A percentile compares a stretch with the other conserved stretches of the same genome.
phyloP scores from a whole-genome alignment of 2,329 filamentous ascomycete species.

The Grosmannia penicillata region DNA sequence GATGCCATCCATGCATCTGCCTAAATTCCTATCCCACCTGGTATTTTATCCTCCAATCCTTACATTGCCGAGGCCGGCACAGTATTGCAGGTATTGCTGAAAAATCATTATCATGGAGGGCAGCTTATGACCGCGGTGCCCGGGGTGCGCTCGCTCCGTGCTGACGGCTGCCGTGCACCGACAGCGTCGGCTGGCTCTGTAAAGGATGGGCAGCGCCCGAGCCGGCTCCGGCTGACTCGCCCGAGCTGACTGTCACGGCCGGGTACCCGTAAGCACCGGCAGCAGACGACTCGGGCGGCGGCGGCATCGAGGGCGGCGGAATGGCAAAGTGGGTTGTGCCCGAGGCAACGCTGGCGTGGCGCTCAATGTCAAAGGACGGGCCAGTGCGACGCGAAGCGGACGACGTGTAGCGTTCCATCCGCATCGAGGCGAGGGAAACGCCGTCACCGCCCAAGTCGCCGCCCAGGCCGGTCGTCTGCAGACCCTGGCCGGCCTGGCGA shows the following conservation, averaged over 20 bases:
- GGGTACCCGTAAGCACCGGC: too few species aligned
- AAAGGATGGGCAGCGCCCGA: constrained; percentile 3
- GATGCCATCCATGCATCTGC: too few species aligned
- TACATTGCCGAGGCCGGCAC: too few species aligned
- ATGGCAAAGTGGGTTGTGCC: neutral
- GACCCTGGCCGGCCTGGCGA: constrained; percentile 31
- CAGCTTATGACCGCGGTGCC: neutral
- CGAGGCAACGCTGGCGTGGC: constrained; percentile 2
- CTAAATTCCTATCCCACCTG: too few species aligned
- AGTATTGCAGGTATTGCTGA: too few species aligned
- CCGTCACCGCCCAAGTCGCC: constrained; percentile 11
- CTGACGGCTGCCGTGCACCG: neutral
- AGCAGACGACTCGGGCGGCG: too few species aligned
- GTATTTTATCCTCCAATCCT: too few species aligned
- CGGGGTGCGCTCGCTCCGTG: constrained; percentile 1
- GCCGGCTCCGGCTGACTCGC: too few species aligned
- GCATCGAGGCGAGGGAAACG: neutral
- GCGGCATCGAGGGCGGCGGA: neutral
- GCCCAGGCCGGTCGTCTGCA: constrained; percentile 19
- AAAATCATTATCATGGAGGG: too few species aligned
- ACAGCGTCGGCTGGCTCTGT: constrained; percentile 2
- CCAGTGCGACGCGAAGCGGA: constrained; percentile 16
- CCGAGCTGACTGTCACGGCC: too few species aligned
- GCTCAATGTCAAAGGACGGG: constrained; percentile 26
- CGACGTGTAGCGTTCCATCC: constrained; percentile 12